Conservation (phyloP, 441 rosid species). For the Croton setiger region DNA sequence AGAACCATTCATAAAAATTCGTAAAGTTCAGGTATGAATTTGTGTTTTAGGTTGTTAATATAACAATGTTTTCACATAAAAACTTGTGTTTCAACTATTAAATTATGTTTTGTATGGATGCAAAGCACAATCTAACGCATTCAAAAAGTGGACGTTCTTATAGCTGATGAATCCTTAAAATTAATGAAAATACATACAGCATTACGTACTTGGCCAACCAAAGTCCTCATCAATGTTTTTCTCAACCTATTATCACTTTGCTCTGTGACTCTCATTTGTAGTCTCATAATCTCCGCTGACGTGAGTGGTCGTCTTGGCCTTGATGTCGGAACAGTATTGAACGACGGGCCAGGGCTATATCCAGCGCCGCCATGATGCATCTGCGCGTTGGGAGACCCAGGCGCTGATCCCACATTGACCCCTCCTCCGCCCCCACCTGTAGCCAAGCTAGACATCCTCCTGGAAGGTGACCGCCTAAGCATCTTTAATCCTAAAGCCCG, state of each 20-base stretch:
- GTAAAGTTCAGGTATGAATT: no score
- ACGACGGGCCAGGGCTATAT: conserved; percentile 34
- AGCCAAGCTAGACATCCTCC: conserved; percentile 48
- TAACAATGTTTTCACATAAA: no score
- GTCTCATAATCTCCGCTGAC: conserved; percentile 92
- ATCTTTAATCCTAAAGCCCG: conserved; percentile 68
- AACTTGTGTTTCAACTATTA: no score
- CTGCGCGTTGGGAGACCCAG: conserved; percentile 43
- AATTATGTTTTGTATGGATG: no score
- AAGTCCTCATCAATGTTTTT: conserved; percentile 87
- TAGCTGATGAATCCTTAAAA: no score
- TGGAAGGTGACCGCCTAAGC: conserved; percentile 63
- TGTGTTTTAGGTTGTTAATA: no score
- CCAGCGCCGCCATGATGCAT: conserved; percentile 21
- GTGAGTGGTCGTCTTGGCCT: conserved; percentile 75
- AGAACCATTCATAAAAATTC: no score
- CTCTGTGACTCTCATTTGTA: conserved; percentile 86
- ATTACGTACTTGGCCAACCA: conserved; percentile 81
- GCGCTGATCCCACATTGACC: conserved; percentile 27
- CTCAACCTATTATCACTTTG: conserved; percentile 77
- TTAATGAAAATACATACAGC: neutral
- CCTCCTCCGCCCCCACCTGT: conserved; percentile 28
- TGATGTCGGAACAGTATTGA: conserved; percentile 36
- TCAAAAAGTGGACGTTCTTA: no score
- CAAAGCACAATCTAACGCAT: no score